Evolutionary conservation across 768 basidiomycete genomes (phyloP).

Genomic region (Mycena vulgaris): DNA sequence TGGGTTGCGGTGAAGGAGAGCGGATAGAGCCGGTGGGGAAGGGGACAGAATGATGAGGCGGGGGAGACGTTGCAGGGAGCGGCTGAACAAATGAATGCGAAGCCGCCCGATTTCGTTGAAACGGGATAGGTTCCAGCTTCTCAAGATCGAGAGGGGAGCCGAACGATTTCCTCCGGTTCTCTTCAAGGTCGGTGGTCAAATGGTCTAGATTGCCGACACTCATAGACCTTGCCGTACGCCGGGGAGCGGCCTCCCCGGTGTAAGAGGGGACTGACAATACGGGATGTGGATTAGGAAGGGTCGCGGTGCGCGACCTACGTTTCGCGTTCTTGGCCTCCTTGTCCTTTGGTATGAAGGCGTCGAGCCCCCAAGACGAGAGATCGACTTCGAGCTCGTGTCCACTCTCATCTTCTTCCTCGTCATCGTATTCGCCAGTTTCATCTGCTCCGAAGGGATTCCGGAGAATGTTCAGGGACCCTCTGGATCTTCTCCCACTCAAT

Average conservation of each 20-base stretch:
- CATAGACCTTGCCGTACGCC: conserved; percentile 68
- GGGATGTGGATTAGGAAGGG: conserved; percentile 52
- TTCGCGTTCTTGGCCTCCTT: conserved; percentile 63
- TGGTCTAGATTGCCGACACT: conserved; percentile 77
- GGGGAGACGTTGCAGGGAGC: conserved; percentile 50
- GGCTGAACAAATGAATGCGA: conserved; percentile 65
- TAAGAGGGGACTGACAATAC: conserved; percentile 59
- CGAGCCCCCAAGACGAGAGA: conserved; percentile 88
- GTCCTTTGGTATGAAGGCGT: conserved; percentile 81
- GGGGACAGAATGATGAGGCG: conserved; percentile 64
- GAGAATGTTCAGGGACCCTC: conserved; percentile 73
- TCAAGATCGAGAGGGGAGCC: conserved; percentile 71
- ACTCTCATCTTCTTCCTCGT: conserved; percentile 59
- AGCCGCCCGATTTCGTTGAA: conserved; percentile 66
- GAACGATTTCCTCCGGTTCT: conserved; percentile 69
- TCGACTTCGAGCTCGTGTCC: conserved; percentile 81
- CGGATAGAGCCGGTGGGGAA: conserved; percentile 74
- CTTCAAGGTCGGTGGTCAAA: conserved; percentile 40
- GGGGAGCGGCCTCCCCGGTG: conserved; percentile 56
- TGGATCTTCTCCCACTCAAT: conserved; percentile 64
- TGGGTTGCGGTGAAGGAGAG: conserved; percentile 64
- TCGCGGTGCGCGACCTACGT: conserved; percentile 54
- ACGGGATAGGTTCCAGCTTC: conserved; percentile 58
- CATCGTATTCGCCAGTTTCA: conserved; percentile 69
- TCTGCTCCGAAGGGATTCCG: conserved; percentile 84